Evolutionary conservation across 352 stramenopile species (phyloP).

Genomic region (Phytopythium mirpurense): DNA sequence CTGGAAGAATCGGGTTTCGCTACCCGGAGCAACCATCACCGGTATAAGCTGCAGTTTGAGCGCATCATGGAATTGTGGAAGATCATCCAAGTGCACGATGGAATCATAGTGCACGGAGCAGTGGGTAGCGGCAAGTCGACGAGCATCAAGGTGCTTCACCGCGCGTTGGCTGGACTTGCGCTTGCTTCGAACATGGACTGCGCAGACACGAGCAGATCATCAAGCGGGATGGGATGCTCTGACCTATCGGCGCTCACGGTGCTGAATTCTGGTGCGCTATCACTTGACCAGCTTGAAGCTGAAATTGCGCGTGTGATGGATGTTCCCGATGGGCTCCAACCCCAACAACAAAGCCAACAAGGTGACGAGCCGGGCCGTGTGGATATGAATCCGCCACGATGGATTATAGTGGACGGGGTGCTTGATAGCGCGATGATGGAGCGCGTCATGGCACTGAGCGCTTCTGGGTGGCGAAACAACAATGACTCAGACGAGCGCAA

Average conservation of each 20-base stretch:
- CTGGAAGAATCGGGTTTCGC: conserved; percentile 21
- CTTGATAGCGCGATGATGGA: conserved; percentile 23
- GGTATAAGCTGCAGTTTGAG: conserved; percentile 12
- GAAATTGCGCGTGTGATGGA: not conserved
- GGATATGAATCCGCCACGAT: conserved; percentile 7
- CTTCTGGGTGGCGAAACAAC: not conserved
- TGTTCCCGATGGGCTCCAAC: not conserved
- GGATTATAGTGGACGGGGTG: conserved; percentile 27
- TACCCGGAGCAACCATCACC: not conserved
- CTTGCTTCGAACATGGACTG: conserved; percentile 5
- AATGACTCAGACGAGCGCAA: not conserved
- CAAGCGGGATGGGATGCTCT: not conserved
- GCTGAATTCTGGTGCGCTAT: conserved; percentile 24
- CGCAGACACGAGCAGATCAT: not conserved
- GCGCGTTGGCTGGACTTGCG: conserved; percentile 40
- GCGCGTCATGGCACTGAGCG: conserved; percentile 10
- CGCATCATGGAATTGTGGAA: conserved; percentile 35
- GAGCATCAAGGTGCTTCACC: conserved; percentile 42
- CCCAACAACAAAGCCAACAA: not conserved
- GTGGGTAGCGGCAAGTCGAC: conserved; percentile 38
- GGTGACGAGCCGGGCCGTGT: not conserved
- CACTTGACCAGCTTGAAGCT: conserved; percentile 28
- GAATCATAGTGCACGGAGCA: conserved; percentile 33
- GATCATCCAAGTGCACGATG: conserved; percentile 18
- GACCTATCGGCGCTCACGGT: conserved; percentile 20